Conservation (phyloP, 805 yeast genomes). For the Lachancea fermentati region DNA sequence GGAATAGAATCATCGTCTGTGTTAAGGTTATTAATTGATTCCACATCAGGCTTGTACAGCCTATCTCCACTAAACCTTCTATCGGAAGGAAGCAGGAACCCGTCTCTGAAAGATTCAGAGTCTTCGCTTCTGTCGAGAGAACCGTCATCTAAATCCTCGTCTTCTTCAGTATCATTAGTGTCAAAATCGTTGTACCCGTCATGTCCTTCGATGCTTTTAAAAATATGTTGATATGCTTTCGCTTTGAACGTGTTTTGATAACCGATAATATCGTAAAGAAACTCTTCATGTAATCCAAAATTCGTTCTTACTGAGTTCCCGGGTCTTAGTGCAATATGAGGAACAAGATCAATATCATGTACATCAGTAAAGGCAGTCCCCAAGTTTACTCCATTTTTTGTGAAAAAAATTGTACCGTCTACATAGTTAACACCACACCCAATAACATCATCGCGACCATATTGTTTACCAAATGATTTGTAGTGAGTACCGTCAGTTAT, state of each 20-base stretch:
- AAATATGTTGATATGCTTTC: conserved; percentile 30
- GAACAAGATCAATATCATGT: conserved; percentile 38
- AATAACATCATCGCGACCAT: conserved; percentile 55
- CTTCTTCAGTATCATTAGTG: conserved; percentile 10
- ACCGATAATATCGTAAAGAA: conserved; percentile 53
- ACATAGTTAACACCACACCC: conserved; percentile 81
- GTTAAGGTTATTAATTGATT: conserved; percentile 20
- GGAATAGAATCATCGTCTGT: conserved; percentile 27
- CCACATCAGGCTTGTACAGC: conserved; percentile 20
- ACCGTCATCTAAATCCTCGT: conserved; percentile 29
- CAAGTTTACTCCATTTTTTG: conserved; percentile 70
- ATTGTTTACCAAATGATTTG: conserved; percentile 27
- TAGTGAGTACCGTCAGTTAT: conserved; percentile 21
- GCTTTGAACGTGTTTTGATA: conserved; percentile 45
- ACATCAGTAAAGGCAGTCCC: conserved; percentile 51
- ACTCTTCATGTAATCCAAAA: conserved; percentile 45
- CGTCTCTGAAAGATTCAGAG: conserved; percentile 5
- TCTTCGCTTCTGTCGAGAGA: conserved; percentile 5
- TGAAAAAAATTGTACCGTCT: conserved; percentile 59
- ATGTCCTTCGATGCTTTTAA: conserved; percentile 12
- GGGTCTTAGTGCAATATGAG: conserved; percentile 39
- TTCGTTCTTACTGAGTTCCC: conserved; percentile 34
- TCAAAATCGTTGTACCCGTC: conserved; percentile 7
- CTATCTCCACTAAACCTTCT: conserved; percentile 18
- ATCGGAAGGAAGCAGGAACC: conserved; percentile 18